These are phyloP conservation scores for Chaetomium sp. DNA, from an alignment of 2,329 filamentous ascomycete genomes.

Conservation along the genomic window DNA sequence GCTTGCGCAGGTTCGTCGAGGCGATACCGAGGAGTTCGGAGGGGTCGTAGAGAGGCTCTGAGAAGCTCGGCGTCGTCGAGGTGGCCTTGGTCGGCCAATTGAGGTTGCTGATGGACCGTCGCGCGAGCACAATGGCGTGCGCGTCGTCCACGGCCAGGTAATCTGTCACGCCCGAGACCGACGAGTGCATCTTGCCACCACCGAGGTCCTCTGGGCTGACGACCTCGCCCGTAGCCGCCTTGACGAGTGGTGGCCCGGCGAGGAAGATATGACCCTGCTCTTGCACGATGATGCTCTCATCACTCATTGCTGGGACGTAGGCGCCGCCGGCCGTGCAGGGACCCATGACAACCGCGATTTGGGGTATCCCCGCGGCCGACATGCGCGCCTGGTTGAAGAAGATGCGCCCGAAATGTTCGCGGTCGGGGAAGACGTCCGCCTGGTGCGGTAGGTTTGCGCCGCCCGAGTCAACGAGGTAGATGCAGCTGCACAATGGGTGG, in stretches of 20 bases:
- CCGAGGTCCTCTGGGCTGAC: slow-evolving; percentile 90
- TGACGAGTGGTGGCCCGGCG: slow-evolving; percentile 89
- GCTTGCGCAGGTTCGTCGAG: slow-evolving; percentile 83
- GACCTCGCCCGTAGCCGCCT: slow-evolving; percentile 91
- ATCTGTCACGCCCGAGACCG: slow-evolving; percentile 90
- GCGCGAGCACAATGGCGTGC: slow-evolving; percentile 82
- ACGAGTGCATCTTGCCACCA: slow-evolving; percentile 85
- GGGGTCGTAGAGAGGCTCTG: slow-evolving; percentile 78
- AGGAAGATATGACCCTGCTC: slow-evolving; percentile 98
- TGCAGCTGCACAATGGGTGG: slow-evolving; percentile 58
- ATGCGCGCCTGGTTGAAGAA: slow-evolving; percentile 98
- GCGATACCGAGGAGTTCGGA: slow-evolving; percentile 85
- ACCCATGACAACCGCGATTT: slow-evolving; percentile 95
- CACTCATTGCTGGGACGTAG: slow-evolving; percentile 96
- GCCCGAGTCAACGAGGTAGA: slow-evolving; percentile 95
- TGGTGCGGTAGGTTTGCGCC: slow-evolving; percentile 95
- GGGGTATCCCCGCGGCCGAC: slow-evolving; percentile 84
- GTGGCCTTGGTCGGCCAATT: slow-evolving; percentile 70
- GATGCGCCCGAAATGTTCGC: slow-evolving; percentile 93
- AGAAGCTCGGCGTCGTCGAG: slow-evolving; percentile 49
- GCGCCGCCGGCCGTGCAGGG: slow-evolving; percentile 94
- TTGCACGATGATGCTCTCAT: slow-evolving; percentile 95
- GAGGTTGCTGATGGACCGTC: slow-evolving; percentile 82
- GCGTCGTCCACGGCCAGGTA: slow-evolving; percentile 94
- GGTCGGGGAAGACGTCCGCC: slow-evolving; percentile 92